Base-by-base conservation (phyloP, 2,329 filamentous ascomycete species). In the Thelonectria discophora region DNA sequence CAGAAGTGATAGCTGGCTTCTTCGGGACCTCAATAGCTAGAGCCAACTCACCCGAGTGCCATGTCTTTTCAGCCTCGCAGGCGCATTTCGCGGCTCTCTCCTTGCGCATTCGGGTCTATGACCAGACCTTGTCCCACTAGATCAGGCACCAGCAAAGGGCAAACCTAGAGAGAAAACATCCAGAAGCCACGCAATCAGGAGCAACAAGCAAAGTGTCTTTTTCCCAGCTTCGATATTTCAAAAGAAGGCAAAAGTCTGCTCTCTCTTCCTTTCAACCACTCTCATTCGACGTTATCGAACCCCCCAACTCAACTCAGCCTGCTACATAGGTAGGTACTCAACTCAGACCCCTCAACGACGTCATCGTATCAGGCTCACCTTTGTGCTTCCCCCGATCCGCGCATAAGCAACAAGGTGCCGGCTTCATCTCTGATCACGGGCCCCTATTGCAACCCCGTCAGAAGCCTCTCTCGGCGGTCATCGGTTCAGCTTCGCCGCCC, bases 391-490 rank as follows among this genome's bases (percentile, higher is more conserved):
- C 30, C 45, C 34, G 2, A 30, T 30, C 27, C 27, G 27, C 27
- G 5, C 27, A 30, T 10, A 30, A 45, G 45, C 20, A 11, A 40
- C 40, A 58, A 50, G 4, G 13, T n/a, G 17, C 27, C 18, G 34
- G 30, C 11, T 17, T 8, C 45, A 13, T 6, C 34, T 13, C 40
- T 60, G 52, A 52, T 55, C 58, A 53, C 42, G 39, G 21, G 55
- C 20, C 39, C 20, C 45, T 21, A 15, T 46, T 27, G 46, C n/a
- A 43, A 40, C 15, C 42, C 21, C 32, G 21, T 24, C 27, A 21
- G 43, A 24, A 17, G 30, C 12, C 49, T 46, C 50, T 48, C 39
- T 13, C 52, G 51, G 53, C 32, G 51, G 42, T 61, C 58, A 61
- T 47, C 18, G 27, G 37, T 17, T 50, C n/a, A n/a, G n/a, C n/a